These are phyloP conservation scores for Nakazawaea ernobii DNA, from an alignment of 805 yeast species.

Conservation along the genomic window DNA sequence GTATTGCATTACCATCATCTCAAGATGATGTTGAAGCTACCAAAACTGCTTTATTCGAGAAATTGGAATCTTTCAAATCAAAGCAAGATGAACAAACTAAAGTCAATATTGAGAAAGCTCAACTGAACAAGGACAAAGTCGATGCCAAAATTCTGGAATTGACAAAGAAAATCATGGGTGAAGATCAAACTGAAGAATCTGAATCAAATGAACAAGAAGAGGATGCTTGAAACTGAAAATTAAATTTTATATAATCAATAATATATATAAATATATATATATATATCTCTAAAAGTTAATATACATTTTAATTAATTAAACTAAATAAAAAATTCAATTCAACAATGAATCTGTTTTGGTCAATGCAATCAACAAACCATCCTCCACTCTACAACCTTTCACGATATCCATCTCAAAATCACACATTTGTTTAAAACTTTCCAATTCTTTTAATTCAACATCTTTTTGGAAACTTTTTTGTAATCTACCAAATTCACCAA, in stretches of 20 bases:
- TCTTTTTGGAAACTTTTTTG: slow-evolving; percentile 48
- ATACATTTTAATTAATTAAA: neutral
- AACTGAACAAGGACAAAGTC: slow-evolving; percentile 67
- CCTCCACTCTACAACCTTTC: slow-evolving; percentile 59
- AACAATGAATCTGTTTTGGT: slow-evolving; percentile 26
- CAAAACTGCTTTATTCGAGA: slow-evolving; percentile 22
- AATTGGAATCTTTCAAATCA: slow-evolving; percentile 59
- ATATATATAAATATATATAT: too few species aligned
- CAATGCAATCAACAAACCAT: slow-evolving; percentile 57
- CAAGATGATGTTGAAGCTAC: slow-evolving; percentile 65
- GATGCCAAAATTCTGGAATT: slow-evolving; percentile 36
- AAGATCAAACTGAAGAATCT: neutral
- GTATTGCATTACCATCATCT: slow-evolving; percentile 72
- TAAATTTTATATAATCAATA: neutral
- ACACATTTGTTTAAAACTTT: slow-evolving; percentile 55
- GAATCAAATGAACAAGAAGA: slow-evolving; percentile 1
- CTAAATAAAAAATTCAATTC: too few species aligned
- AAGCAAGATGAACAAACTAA: slow-evolving; percentile 80
- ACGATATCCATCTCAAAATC: slow-evolving; percentile 58
- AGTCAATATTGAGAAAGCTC: slow-evolving; percentile 68
- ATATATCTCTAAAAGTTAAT: too few species aligned
- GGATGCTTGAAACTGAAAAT: neutral
- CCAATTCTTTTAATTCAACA: slow-evolving; percentile 37
- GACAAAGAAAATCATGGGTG: slow-evolving; percentile 6
- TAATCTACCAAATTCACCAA: slow-evolving; percentile 60